These are phyloP conservation scores for Phialophora expanda DNA, from an alignment of 2,329 filamentous ascomycete genomes.

Conservation along the genomic window DNA sequence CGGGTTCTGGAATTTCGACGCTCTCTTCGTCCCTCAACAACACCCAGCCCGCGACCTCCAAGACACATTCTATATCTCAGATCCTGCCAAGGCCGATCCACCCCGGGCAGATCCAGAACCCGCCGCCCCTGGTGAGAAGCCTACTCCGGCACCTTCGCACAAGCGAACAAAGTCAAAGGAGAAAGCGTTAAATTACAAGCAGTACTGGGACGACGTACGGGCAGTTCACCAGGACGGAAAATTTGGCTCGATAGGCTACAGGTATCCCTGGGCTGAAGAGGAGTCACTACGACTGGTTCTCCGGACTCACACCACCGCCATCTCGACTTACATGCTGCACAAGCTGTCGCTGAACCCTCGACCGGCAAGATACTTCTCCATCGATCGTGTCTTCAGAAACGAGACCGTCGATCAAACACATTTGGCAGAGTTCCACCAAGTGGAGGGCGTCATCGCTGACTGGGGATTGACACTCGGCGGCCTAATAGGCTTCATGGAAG, in stretches of 20 bases:
- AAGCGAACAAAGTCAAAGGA: conserved; percentile 56
- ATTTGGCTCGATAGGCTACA: conserved; percentile 93
- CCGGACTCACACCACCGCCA: conserved; percentile 93
- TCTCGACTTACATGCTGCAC: conserved; percentile 88
- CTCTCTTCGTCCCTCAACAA: conserved; percentile 95
- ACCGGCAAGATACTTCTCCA: conserved; percentile 95
- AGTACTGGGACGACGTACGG: conserved; percentile 87
- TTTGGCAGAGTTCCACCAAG: conserved; percentile 96
- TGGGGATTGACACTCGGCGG: conserved; percentile 91
- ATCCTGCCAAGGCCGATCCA: conserved; percentile 76
- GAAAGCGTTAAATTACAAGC: conserved; percentile 68
- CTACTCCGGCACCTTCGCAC: conserved; percentile 54
- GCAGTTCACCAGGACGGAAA: conserved; percentile 89
- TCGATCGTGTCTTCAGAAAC: conserved; percentile 97
- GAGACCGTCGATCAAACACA: conserved; percentile 97
- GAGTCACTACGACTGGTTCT: conserved; percentile 87
- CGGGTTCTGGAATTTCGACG: conserved; percentile 99
- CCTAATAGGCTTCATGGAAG: conserved; percentile 90
- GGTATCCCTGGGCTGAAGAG: conserved; percentile 88
- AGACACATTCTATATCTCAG: conserved; percentile 98
- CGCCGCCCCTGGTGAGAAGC: conserved; percentile 52
- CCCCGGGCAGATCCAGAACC: conserved; percentile 62
- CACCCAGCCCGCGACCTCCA: conserved; percentile 96
- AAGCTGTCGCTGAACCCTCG: conserved; percentile 83
- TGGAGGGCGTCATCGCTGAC: conserved; percentile 97